Percentiles rank a stretch among this genome's conserved stretches.
These are phyloP conservation scores for Tardiomyces digboiensis DNA, from an alignment of 1,139 yeast species.

Conservation along the genomic window DNA sequence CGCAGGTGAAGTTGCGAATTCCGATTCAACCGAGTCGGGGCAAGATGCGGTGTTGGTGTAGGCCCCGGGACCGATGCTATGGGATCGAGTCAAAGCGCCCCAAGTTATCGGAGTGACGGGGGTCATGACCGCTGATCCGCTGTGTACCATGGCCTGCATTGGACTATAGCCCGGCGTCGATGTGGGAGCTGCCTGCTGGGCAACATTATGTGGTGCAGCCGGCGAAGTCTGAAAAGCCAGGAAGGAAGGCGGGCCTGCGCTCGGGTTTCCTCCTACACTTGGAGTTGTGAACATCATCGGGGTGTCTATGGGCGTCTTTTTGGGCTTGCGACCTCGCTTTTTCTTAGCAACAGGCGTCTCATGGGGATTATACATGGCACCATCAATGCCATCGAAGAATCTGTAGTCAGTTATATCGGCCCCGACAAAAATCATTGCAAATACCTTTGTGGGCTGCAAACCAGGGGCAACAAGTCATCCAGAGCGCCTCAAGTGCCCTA, in stretches of 20 bases:
- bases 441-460: no score
- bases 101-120: background rate
- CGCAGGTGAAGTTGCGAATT: no score
- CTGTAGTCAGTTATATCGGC: no score
- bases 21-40: no score
- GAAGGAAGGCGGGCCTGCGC: background rate
- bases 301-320: conserved; percentile 17
- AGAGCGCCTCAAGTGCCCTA: no score
- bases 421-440: no score
- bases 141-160: background rate
- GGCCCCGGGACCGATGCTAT: background rate
- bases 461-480: no score
- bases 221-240: background rate
- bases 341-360: conserved; percentile 4
- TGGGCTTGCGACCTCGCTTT: conserved; percentile 18
- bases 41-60: no score
- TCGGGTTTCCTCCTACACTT: conserved; percentile 4
- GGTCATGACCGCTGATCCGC: background rate
- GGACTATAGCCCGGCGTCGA: background rate
- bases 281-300: conserved; percentile 17
- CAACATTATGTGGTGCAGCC: background rate
- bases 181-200: no score
- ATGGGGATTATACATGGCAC: background rate
- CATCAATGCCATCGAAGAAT: background rate
- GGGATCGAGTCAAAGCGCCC: background rate